Evolutionary conservation across 345 rosid species (phyloP), one percentile per base, ranked within the genome.

Genomic region (Syzygium jambos): DNA sequence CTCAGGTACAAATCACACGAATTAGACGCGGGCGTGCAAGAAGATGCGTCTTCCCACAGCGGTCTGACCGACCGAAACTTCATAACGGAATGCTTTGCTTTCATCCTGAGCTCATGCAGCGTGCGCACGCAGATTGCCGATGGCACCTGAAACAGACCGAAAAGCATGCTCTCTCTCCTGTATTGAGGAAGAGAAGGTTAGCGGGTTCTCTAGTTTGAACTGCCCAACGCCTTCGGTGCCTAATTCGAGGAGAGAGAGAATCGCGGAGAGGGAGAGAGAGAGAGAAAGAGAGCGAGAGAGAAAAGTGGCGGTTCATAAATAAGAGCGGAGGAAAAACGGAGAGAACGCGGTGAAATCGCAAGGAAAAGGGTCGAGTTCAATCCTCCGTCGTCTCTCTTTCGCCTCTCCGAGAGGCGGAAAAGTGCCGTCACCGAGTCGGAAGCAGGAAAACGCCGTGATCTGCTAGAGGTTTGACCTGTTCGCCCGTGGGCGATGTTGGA

Each of bases 181-280:
- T 55, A 30, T n/a, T 21, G 46, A 52, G 43, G 29, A 16, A 52
- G 84, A 86, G 51, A 78, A 51, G 41, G 38, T 85, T 88, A 49
- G 9, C n/a, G 68, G 87, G 52, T 77, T 78, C 57, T 85, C 46
- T 21, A 23, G 43, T 68, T 89, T 87, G 85, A 89, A 85, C 85
- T 22, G 54, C 59, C 57, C 86, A 88, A 88, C 53, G 61, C 51
- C 49, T 73, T 3, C n/a, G 80, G 9, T 49, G 52, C 85, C 84
- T 86, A 89, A 86, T 86, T 80, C 59, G 87, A 86, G 87, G 34
- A 56, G 51, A 85, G 51, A 85, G 83, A 51, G 49, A 56, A 8
- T 46, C 25, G 8, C 19, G 51, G 14, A 78, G 51, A 53, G 27
- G 11, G 15, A 19, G 3, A 51, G 86, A 87, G 86, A 87, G 21